Evolutionary conservation across 805 yeast genomes (phyloP), one percentile per base, ranked within the genome.

Genomic region (Hanseniaspora lachancei): DNA sequence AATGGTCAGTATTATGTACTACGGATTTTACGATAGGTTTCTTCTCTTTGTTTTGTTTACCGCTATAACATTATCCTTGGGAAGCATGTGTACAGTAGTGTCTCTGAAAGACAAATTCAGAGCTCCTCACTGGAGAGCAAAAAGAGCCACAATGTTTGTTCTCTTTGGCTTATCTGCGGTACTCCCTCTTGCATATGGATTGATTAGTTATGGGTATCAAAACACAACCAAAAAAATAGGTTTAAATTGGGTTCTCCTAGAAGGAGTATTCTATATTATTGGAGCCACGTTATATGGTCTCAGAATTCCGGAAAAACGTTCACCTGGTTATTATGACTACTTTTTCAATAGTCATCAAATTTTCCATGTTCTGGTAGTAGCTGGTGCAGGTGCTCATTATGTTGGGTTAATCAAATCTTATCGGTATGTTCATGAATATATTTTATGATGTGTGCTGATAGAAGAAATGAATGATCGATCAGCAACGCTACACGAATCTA

Each of bases 271-370:
- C 46, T 89, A 89, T 66, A 84, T 88, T 3, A 60, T 71, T 7
- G 97, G 97, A 0, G 96, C 96, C 0, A 72, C 74, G 2, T 67
- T 89, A 54, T 89, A 89, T 66, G 96, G 95, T 0, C 66, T 74
- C 24, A 73, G 96, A 58, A 66, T 85, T 36, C 97, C 97, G 0
- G 97, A 89, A 64, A 72, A 84, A 49, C 71, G 73, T 43, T 61
- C 60, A 5, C 86, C 87, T 0, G 89, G 89, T 0, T 66, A 41
- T 21, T 85, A 76, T 64, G 95, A 87, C 61, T 62, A 78, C 12
- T 74, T 78, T 68, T 95, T 95, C 1, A 84, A 85, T 60, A 84
- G 95, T 7, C 96, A 88, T 66, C 96, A 88, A 64, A 75, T 88
- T 10, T 87, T 88, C 64, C 95, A 87, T 66, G 67, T 84, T 10